Evolutionary conservation across 768 basidiomycete species (phyloP).

Genomic region (Phlebiopsis gigantea): DNA sequence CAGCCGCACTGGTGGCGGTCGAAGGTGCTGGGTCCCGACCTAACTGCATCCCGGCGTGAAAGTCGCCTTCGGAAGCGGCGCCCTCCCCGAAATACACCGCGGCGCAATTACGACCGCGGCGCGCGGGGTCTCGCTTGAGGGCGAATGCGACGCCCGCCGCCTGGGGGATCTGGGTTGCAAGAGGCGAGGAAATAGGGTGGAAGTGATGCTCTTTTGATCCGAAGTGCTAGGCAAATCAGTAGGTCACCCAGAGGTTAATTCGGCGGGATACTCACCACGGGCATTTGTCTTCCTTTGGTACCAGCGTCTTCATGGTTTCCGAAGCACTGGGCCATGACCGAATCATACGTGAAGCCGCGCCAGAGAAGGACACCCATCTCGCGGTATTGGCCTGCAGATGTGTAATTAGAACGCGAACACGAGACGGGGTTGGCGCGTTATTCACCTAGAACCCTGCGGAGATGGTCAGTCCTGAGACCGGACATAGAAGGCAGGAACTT

Average conservation of each 20-base stretch:
- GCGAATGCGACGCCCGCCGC: constrained; percentile 85
- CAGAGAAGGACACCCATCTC: constrained; percentile 89
- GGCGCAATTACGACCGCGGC: constrained; percentile 69
- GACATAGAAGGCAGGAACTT: constrained; percentile 25
- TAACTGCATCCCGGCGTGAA: constrained; percentile 85
- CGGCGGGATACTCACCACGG: constrained; percentile 52
- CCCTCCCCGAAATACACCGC: constrained; percentile 93
- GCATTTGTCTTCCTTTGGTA: constrained; percentile 90
- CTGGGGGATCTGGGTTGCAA: constrained; percentile 93
- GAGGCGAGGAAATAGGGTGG: constrained; percentile 89
- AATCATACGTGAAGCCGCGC: constrained; percentile 75
- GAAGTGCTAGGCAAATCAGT: constrained; percentile 54
- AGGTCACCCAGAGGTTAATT: not conserved
- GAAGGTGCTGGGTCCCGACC: constrained; percentile 11
- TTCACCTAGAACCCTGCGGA: constrained; percentile 55
- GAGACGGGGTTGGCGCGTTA: constrained; percentile 30
- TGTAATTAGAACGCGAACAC: not conserved
- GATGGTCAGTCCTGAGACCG: constrained; percentile 5
- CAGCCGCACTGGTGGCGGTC: not conserved
- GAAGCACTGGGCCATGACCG: constrained; percentile 90
- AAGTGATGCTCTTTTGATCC: constrained; percentile 82
- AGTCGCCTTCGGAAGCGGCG: constrained; percentile 92
- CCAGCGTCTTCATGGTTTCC: constrained; percentile 76
- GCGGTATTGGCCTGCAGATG: constrained; percentile 73
- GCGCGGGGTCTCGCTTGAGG: constrained; percentile 67